phyloP scores from a whole-genome alignment of 257 asterid genomes.

The Orobanche coerulescens region DNA sequence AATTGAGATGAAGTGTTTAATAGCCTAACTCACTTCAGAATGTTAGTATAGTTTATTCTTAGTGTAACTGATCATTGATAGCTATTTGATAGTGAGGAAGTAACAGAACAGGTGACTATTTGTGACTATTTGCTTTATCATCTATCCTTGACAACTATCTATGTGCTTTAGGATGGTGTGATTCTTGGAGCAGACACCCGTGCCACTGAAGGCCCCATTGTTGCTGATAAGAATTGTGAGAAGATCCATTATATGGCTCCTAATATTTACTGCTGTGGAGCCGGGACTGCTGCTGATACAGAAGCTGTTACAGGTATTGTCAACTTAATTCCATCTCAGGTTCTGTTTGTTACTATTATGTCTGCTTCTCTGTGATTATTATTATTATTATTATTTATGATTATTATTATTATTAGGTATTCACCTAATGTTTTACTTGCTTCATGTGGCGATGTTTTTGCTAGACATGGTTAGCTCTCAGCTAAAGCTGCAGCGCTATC shows the following conservation, averaged over 20 bases:
- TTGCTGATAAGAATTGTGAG: slow-evolving; percentile 96
- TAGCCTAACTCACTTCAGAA: background rate
- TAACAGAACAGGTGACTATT: background rate
- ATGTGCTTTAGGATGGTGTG: slow-evolving; percentile 73
- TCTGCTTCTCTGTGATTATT: background rate
- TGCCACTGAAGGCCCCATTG: slow-evolving; percentile 99
- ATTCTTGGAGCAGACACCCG: slow-evolving; percentile 98
- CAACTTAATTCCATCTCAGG: slow-evolving; percentile 1
- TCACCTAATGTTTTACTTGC: background rate
- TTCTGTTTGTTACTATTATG: background rate
- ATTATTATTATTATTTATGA: background rate
- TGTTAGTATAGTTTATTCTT: background rate
- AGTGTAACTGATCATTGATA: background rate
- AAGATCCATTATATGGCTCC: slow-evolving; percentile 88
- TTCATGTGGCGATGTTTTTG: slow-evolving; percentile 12
- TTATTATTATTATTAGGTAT: background rate
- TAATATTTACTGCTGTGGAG: slow-evolving; percentile 49
- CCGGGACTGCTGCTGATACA: slow-evolving; percentile 95
- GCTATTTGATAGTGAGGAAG: background rate
- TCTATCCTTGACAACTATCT: slow-evolving; percentile 11
- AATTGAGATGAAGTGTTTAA: background rate
- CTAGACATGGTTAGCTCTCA: slow-evolving; percentile 96
- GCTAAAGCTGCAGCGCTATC: slow-evolving; percentile 76
- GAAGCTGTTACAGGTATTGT: slow-evolving; percentile 85
- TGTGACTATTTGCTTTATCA: slow-evolving; percentile 7